Conservation (phyloP, 495 filamentous ascomycete species). For the Penicillium chermesinum region DNA sequence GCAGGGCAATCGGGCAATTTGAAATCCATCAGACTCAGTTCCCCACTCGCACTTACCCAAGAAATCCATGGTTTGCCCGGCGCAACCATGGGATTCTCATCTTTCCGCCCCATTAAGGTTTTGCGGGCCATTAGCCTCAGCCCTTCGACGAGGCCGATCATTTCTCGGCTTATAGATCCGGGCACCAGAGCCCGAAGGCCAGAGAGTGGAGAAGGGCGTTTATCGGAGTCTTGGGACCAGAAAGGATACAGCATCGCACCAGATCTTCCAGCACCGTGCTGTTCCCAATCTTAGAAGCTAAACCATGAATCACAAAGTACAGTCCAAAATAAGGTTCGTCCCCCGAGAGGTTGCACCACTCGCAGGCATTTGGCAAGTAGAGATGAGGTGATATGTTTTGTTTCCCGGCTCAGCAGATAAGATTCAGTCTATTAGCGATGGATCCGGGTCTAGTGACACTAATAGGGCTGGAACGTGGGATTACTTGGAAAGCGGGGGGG, state of each 20-base stretch:
- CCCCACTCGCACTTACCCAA: neutral
- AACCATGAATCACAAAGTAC: too few relatives aligned
- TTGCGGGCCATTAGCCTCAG: neutral
- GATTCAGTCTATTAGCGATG: neutral
- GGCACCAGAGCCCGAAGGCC: too few relatives aligned
- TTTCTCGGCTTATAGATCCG: too few relatives aligned
- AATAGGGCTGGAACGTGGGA: neutral
- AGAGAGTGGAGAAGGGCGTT: too few relatives aligned
- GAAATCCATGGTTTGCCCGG: too few relatives aligned
- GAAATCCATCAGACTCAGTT: neutral
- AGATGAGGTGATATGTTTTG: neutral
- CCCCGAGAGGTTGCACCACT: slow-evolving; percentile 8
- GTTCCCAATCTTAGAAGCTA: neutral
- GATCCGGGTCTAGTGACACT: neutral
- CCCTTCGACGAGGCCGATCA: neutral
- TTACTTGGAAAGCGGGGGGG: too few relatives aligned
- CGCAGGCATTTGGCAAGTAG: neutral
- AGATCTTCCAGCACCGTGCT: too few relatives aligned
- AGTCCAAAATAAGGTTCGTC: neutral
- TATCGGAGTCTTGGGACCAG: too few relatives aligned
- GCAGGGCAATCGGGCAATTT: neutral
- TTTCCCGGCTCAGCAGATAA: neutral
- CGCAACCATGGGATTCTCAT: too few relatives aligned
- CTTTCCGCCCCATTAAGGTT: neutral
- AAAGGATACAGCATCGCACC: too few relatives aligned